Base-by-base conservation (phyloP, 2,329 filamentous ascomycete species). In the Neofusicoccum cordaticola region DNA sequence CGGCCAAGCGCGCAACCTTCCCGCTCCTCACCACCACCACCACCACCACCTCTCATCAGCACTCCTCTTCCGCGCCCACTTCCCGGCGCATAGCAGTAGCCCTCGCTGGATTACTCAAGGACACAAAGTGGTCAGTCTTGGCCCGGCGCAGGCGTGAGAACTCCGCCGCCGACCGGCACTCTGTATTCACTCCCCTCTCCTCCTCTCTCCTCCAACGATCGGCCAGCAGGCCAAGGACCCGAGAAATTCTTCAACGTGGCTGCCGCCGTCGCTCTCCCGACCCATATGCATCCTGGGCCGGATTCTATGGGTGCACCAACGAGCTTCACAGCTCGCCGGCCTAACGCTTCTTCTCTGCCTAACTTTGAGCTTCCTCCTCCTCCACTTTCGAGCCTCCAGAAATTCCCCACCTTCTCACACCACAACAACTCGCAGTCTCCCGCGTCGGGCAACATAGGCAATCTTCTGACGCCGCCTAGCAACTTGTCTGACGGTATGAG, bases 301-400 rank as follows among this genome's bases (percentile, higher is more conserved):
- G 85, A 88, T 76, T 80, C 81, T 75, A 84, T 88, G 80, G 83
- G 83, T 76, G 81, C 83, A 71, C 83, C 85, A 71, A 82, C 84
- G 74, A 90, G 89, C 80, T 88, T 93, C 75, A 86, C 88, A 70
- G 84, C 88, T 76, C 86, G 90, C 72, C 86, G 90, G 77, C 86
- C 88, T 73, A 89, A 89, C 72, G 87, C 89, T 67, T 86, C 85
- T 65, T 85, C 85, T 70, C 83, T 93, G 67, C 89, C 89, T 65
- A 84, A 79, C 69, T 91, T 91, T 73, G 87, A 90, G 72, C 84
- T 92, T 58, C 86, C 87, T 68, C 86, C 88, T 62, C 87, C 87
- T 69, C 83, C 85, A 58, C 80, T 85, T 72, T 85, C 83, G 71
- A 77, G 81, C 65, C 74, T 69, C 72, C 75, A 76, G 70, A 73